Evolutionary conservation across 257 asterid genomes (phyloP).

Genomic region (Solanum sitiens): DNA sequence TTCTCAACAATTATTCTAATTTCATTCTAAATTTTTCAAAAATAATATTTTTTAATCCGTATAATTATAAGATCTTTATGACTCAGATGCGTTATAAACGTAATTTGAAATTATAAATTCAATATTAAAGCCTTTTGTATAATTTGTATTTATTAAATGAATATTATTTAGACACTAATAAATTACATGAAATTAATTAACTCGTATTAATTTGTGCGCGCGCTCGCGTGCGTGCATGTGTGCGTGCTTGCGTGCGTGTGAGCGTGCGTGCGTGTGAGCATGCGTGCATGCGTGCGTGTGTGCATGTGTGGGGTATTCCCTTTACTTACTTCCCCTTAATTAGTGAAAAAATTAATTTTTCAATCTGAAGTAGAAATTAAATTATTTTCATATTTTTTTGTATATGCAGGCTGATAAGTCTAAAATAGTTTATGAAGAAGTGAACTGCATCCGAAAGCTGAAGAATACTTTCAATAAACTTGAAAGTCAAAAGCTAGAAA

Average conservation of each 20-base stretch:
- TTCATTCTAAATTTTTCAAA: background rate
- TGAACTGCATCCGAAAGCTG: conserved; percentile 31
- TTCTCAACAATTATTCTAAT: background rate
- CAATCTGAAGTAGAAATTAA: background rate
- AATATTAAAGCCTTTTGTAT: no score
- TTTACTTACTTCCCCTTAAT: background rate
- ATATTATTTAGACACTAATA: background rate
- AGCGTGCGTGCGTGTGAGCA: no score
- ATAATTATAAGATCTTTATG: background rate
- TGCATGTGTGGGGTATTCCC: no score
- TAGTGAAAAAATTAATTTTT: background rate
- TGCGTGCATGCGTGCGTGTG: no score
- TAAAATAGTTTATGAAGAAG: conserved; percentile 66
- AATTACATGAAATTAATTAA: no score
- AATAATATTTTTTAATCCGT: background rate
- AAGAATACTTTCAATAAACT: conserved; percentile 27
- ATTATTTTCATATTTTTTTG: background rate
- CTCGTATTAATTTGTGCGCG: background rate
- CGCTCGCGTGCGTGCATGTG: no score
- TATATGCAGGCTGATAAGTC: conserved; percentile 58
- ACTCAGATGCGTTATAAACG: background rate
- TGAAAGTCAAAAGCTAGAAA: conserved; percentile 36
- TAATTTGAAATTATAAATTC: no score
- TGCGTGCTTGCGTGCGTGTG: no score
- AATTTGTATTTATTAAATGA: background rate